Conservation (phyloP, 148 eudicot genomes). For the Amaranthus palmeri region DNA sequence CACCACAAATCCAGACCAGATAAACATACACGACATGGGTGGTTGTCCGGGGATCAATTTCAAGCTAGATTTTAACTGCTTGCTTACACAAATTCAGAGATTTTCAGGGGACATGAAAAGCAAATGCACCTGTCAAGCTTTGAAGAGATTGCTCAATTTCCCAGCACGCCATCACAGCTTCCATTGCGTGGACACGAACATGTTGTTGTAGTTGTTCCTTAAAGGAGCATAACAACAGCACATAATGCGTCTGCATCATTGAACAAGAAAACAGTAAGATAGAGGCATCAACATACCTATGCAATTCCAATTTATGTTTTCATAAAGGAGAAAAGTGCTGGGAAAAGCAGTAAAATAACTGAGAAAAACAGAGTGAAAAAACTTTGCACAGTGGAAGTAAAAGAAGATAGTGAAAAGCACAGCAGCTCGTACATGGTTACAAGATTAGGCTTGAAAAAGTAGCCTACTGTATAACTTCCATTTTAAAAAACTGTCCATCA, state of each 20-base stretch:
- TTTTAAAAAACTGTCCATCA: too few species aligned
- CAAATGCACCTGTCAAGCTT: conserved; percentile 70
- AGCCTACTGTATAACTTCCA: neutral
- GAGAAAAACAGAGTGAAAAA: neutral
- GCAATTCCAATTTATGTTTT: neutral
- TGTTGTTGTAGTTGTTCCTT: conserved; percentile 92
- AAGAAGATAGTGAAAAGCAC: neutral
- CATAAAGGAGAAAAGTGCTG: neutral
- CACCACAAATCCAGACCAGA: neutral
- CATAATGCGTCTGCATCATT: conserved; percentile 68
- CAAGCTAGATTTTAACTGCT: neutral
- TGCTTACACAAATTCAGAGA: neutral
- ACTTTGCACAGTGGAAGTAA: neutral
- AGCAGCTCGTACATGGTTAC: neutral
- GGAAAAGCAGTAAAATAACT: neutral
- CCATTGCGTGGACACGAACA: conserved; percentile 98
- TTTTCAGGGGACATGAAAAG: neutral
- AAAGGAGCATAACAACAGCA: conserved; percentile 77
- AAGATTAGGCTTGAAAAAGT: neutral
- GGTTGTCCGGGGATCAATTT: neutral
- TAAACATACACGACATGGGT: conserved; percentile 4
- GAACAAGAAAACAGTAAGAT: conserved; percentile 11
- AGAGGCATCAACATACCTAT: neutral
- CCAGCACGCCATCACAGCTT: conserved; percentile 99
- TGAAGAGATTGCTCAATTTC: conserved; percentile 93